Percentiles rank a stretch among this genome's conserved stretches.
Evolutionary conservation across 2,329 filamentous ascomycete species (phyloP).

Genomic region (Knufia petricola): DNA sequence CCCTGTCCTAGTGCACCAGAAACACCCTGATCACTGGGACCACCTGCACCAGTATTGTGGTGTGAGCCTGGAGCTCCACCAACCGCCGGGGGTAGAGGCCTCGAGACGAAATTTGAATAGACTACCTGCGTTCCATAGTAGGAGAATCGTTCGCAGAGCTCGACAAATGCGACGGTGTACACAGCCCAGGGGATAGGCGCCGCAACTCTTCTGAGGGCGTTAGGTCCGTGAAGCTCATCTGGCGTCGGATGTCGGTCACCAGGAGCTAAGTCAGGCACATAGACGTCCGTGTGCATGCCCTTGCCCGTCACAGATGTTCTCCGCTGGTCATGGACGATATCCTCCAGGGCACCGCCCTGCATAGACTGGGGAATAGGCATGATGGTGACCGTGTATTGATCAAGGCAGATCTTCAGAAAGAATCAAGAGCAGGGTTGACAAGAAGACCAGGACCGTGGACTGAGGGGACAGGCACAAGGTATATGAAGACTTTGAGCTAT

Average conservation of each 20-base stretch:
- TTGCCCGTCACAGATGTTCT: slow-evolving; percentile 1
- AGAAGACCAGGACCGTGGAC: not conserved
- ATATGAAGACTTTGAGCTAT: slow-evolving; percentile 5
- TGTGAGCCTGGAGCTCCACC: slow-evolving; percentile 47
- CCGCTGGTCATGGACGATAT: slow-evolving; percentile 4
- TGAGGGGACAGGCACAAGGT: slow-evolving; percentile 1
- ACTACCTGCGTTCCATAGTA: slow-evolving; percentile 64
- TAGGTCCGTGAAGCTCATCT: slow-evolving; percentile 12
- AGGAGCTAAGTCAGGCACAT: not conserved
- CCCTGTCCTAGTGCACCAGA: slow-evolving; percentile 51
- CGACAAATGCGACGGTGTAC: slow-evolving; percentile 62
- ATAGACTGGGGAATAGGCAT: slow-evolving; percentile 8
- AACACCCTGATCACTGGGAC: slow-evolving; percentile 41
- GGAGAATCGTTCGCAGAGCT: slow-evolving; percentile 67
- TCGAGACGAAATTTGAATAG: slow-evolving; percentile 53
- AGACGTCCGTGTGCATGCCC: not conserved
- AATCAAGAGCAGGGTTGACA: not conserved
- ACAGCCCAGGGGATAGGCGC: slow-evolving; percentile 56
- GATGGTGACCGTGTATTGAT: not conserved
- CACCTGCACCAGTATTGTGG: slow-evolving; percentile 35
- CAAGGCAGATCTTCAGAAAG: not conserved
- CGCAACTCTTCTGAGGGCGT: slow-evolving; percentile 35
- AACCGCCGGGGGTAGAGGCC: slow-evolving; percentile 43
- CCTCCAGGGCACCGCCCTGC: slow-evolving; percentile 3
- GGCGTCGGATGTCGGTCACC: slow-evolving; percentile 5